Base-by-base conservation (phyloP, 2,329 filamentous ascomycete species). In the Plectosphaerella plurivora region DNA sequence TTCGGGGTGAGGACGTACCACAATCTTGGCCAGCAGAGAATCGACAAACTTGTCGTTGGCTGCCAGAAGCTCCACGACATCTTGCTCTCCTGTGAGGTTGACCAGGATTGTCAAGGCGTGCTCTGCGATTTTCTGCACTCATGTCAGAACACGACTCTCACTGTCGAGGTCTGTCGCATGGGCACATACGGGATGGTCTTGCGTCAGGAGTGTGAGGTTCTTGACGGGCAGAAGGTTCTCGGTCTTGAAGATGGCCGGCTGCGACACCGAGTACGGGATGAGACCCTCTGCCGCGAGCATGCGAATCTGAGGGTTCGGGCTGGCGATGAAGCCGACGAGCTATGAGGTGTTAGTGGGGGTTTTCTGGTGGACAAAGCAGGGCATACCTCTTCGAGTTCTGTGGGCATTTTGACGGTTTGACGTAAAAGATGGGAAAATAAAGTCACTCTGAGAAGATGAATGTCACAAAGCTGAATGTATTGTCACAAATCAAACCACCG, bases 321-420 rank as follows among this genome's bases (percentile, higher is more conserved):
- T 88, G 70, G 89, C 88, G 54, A 97, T 88, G 72, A 97, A 97
- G 68, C 91, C 91, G 56, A 97, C 91, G 51, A 96, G 84, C 90
- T 96, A 61, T 46, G 14, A 51, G 45, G 51, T 37, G 41, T 47
- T 39, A 52, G 28, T 24, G 45, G n/a, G 44, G 33, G 46, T 55
- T 55, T 55, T 51, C 11, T 33, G 50, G 16, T 9, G 18, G 28
- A 33, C 47, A 28, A 37, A n/a, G 42, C 51, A 56, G 15, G 18
- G 54, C 65, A 42, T 74, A 89, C 88, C 73, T 91, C 87, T 73
- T 91, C 87, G 45, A 91, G 69, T 74, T 91, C 87, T 44, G 86
- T 86, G 51, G 87, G 81, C 88, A 92, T 91, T 33, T 58, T 78
- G 55, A 45, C 18, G 16, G 6, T 20, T 33, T 33, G 8, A 33